These are phyloP conservation scores for Fusarium keratoplasticum DNA, from an alignment of 2,329 filamentous ascomycete genomes.

Conservation along the genomic window DNA sequence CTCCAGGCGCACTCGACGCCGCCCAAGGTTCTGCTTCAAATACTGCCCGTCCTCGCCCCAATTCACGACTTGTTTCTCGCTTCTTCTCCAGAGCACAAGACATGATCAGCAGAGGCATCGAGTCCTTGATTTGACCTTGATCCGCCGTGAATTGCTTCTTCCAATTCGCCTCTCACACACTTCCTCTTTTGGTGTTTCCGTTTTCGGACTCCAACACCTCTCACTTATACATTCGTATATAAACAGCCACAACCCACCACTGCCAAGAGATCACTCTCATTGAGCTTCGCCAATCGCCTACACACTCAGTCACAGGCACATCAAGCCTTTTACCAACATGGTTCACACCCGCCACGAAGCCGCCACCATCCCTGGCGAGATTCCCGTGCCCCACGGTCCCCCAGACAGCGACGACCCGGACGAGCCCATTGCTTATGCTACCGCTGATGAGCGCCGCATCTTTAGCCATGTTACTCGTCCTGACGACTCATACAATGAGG, in stretches of 20 bases:
- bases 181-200: slow-evolving; percentile 23
- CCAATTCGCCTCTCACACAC: slow-evolving; percentile 25
- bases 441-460: slow-evolving; percentile 66
- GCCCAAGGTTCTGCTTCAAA: slow-evolving; percentile 37
- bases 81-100: slow-evolving; percentile 20
- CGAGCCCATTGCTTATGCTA: slow-evolving; percentile 57
- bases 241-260: not conserved
- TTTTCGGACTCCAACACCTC: slow-evolving; percentile 8
- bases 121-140: slow-evolving; percentile 12
- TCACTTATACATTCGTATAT: not conserved
- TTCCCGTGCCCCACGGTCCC: slow-evolving; percentile 66
- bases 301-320: slow-evolving; percentile 4
- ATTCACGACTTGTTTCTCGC: not conserved
- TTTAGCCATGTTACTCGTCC: slow-evolving; percentile 87
- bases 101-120: slow-evolving; percentile 15
- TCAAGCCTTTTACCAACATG: slow-evolving; percentile 28
- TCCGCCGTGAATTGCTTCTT: slow-evolving; percentile 7
- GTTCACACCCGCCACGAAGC: slow-evolving; percentile 51
- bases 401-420: slow-evolving; percentile 61
- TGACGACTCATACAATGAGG: slow-evolving; percentile 85
- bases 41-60: slow-evolving; percentile 40
- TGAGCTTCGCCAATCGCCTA: not conserved
- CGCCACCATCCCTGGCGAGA: slow-evolving; percentile 57
- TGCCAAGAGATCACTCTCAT: slow-evolving; percentile 5
- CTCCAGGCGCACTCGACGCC: slow-evolving; percentile 23